Evolutionary conservation across 2,329 filamentous ascomycete genomes (phyloP), one percentile per base, ranked within the genome.

Genomic region (Claviceps citrina): DNA sequence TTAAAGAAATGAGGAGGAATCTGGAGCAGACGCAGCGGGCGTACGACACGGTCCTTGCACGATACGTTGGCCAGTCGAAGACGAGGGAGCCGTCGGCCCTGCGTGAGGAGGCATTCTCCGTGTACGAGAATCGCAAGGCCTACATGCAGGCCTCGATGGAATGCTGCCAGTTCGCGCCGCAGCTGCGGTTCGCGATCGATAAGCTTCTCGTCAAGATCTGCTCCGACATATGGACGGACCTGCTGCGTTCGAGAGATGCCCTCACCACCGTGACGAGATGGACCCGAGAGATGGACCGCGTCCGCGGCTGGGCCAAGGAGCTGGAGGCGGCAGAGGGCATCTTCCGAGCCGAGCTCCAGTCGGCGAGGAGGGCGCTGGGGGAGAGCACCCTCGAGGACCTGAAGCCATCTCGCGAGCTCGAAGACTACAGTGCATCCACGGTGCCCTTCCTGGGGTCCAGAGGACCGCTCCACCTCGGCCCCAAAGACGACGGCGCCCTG

Each of bases 131-230:
- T 19, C 76, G 89, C 43, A 93, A 91, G 54, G 75, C 78, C 25
- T 98, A 98, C 57, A 68, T 96, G 32, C 89, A 86, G 56, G 82
- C 87, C 1, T 87, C 84, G 12, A 78, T 98, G 74, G 91, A 98
- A 59, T 96, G 87, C 56, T 93, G 84, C 51, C 76, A 91, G 48
- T 72, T 85, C 49, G 84, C 84, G 1, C 87, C 91, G 1, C 85
- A 95, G 58, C 63, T 96, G 34, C 78, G 91, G 36, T 77, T 81
- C 50, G 76, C 80, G 1, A 70, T 96, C 43, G 91, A 98, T 58
- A 85, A 82, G 61, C 62, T 96, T 26, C 68, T 98, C 12, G 84
- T 96, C 44, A 78, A 76, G 46, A 70, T 94, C 10, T 93, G 86
- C 44, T 78, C 75, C 40, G 87, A 95, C 50, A 74, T 93, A 49